Percentiles rank a stretch among this genome's conserved stretches.
phyloP scores from a whole-genome alignment of 1,284 basidiomycete species.

The Porodaedalea pini region DNA sequence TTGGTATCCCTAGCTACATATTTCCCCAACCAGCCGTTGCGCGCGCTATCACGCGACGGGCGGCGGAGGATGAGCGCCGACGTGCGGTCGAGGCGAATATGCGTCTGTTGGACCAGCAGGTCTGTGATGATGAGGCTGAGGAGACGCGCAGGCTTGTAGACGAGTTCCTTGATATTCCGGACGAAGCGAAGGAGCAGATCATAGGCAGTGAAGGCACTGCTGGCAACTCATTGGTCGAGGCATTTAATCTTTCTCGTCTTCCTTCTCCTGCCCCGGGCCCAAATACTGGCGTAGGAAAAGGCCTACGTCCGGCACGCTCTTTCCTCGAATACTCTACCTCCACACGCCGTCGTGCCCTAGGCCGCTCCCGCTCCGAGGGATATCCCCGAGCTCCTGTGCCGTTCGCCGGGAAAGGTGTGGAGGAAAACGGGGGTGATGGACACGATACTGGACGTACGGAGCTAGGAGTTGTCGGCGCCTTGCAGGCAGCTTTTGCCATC shows the following conservation, averaged over 20 bases:
- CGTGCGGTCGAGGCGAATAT: slow-evolving; percentile 3
- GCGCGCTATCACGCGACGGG: slow-evolving; percentile 5
- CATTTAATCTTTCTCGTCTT: background rate
- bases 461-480: background rate
- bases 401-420: background rate
- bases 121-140: background rate
- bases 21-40: slow-evolving; percentile 1
- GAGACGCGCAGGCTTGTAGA: background rate
- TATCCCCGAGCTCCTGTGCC: background rate
- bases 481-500: background rate
- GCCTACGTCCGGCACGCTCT: background rate
- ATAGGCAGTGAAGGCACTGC: background rate
- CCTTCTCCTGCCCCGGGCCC: background rate
- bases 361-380: background rate
- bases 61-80: slow-evolving; percentile 1
- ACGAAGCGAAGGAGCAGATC: background rate
- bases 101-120: background rate
- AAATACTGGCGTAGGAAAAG: background rate
- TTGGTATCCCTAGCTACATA: background rate
- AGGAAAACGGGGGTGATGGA: background rate
- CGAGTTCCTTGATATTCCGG: slow-evolving; percentile 1
- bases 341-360: slow-evolving; percentile 8
- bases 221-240: background rate
- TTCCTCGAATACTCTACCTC: slow-evolving; percentile 5
- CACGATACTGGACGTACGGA: background rate